Evolutionary conservation across 2,329 filamentous ascomycete genomes (phyloP).

Genomic region (Intubia oerlemansii): DNA sequence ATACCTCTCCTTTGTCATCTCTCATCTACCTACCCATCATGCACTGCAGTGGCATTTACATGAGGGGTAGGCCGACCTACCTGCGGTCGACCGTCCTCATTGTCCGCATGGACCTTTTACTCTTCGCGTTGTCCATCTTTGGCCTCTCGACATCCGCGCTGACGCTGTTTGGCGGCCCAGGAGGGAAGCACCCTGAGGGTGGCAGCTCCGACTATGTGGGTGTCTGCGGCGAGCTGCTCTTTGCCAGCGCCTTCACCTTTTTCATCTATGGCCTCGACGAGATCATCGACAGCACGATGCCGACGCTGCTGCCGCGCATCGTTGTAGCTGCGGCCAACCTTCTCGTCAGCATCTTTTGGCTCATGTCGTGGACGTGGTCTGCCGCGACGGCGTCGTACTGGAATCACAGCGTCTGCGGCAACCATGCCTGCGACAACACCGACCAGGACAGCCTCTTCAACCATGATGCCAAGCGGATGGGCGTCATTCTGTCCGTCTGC

Average conservation of each 20-base stretch:
- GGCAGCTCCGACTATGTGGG: conserved; percentile 12
- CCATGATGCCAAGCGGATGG: too few species aligned
- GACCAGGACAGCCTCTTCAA: too few species aligned
- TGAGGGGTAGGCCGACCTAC: too few species aligned
- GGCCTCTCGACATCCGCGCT: conserved; percentile 8
- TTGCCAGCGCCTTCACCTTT: conserved; percentile 20
- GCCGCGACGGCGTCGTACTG: conserved; percentile 9
- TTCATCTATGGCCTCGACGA: conserved; percentile 18
- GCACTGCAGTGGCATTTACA: too few species aligned
- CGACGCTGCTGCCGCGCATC: conserved; percentile 18
- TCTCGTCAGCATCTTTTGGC: conserved; percentile 19
- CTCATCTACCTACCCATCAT: too few species aligned
- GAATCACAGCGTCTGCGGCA: too few species aligned
- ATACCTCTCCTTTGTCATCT: too few species aligned
- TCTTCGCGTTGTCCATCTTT: conserved; percentile 18
- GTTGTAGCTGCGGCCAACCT: conserved; percentile 15
- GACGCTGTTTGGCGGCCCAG: background rate
- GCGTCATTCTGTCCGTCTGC: too few species aligned
- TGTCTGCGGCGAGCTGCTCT: conserved; percentile 22
- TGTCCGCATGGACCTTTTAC: conserved; percentile 18
- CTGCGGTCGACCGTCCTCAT: too few species aligned
- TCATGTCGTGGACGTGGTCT: conserved; percentile 7
- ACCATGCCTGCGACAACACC: background rate
- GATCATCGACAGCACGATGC: conserved; percentile 16
- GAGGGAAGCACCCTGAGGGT: too few species aligned